Percentiles rank a stretch among this genome's conserved stretches.
Evolutionary conservation across 495 filamentous ascomycete species (phyloP).

Genomic region (Neurospora sp.): DNA sequence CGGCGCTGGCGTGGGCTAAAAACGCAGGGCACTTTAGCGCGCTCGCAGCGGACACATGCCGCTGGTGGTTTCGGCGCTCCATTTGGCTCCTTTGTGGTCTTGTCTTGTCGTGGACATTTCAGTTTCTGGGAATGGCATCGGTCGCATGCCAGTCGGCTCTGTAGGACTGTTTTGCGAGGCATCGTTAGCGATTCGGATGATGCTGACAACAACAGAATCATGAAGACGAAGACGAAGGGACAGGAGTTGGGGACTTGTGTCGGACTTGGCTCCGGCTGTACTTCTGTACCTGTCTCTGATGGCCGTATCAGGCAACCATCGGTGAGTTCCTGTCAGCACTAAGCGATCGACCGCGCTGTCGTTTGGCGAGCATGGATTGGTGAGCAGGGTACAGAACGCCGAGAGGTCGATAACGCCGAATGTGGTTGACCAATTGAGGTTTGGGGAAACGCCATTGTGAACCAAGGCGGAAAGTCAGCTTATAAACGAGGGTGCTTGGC

Average conservation of each 20-base stretch:
- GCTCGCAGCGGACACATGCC: conserved; percentile 2
- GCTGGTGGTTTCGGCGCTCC: neutral
- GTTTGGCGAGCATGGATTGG: neutral
- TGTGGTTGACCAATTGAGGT: neutral
- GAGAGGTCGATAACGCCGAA: neutral
- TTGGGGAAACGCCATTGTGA: neutral
- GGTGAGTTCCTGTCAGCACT: neutral
- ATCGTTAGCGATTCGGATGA: neutral
- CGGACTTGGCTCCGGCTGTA: neutral
- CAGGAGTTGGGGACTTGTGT: neutral
- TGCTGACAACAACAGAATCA: neutral
- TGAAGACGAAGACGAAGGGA: neutral
- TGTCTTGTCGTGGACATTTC: conserved; percentile 2
- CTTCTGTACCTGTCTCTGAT: neutral
- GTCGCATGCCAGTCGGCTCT: conserved; percentile 6
- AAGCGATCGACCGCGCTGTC: neutral
- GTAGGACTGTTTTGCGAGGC: neutral
- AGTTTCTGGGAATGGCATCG: conserved; percentile 7
- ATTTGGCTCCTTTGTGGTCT: neutral
- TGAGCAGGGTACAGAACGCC: neutral
- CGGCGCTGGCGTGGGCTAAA: conserved; percentile 7
- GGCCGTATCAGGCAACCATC: neutral
- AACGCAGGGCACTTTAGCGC: conserved; percentile 4
- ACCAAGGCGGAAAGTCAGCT: neutral
- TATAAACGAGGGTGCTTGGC: no score